Base-by-base conservation (phyloP, 768 basidiomycete species). In the Dioszegia aurantiaca region DNA sequence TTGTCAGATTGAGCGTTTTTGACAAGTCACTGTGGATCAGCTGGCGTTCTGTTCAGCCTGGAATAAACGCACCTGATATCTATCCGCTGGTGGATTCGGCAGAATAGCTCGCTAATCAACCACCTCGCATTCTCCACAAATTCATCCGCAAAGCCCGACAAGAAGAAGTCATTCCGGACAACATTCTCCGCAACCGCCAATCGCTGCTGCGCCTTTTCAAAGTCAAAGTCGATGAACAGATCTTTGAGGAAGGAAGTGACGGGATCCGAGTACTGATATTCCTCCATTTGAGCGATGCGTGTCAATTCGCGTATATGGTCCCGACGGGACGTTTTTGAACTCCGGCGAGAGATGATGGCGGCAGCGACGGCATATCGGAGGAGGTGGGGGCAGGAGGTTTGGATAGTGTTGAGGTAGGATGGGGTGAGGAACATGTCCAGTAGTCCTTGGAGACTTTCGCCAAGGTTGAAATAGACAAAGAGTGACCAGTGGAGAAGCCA, bases 401-500 rank as follows among this genome's bases (percentile, higher is more conserved):
- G 95, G 76, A 98, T 93, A 12, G 95, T 97, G 80, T 97, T 95
- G 76, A 99, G 87, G 81, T 97, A 98, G 0, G 89, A 88, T 1
- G 93, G 93, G 19, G 88, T 83, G 73, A 98, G 87, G 86, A 97
- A 99, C 0, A 89, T 90, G 73, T 98, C 95, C 66, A 99, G 86
- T 57, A 98, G 86, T 17, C 90, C 84, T 0, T 88, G 89, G 40
- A 92, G 86, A 26, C 90, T 92, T 67, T 92, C 85, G 0, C 86
- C 85, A 78, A 97, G 90, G 80, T 95, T 97, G 81, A 92, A 99
- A 80, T 94, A 98, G 56, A 97, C 91, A 77, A 97, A 98, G 47
- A 99, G 85, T 1, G 88, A 89, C 95, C 94, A 99, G 79, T 98
- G 95, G 6, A 90, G 85, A 60, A 94, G 83, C 92, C 94, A 97